Evolutionary conservation across 768 basidiomycete genomes (phyloP).

Genomic region (Amanita brunnescens): DNA sequence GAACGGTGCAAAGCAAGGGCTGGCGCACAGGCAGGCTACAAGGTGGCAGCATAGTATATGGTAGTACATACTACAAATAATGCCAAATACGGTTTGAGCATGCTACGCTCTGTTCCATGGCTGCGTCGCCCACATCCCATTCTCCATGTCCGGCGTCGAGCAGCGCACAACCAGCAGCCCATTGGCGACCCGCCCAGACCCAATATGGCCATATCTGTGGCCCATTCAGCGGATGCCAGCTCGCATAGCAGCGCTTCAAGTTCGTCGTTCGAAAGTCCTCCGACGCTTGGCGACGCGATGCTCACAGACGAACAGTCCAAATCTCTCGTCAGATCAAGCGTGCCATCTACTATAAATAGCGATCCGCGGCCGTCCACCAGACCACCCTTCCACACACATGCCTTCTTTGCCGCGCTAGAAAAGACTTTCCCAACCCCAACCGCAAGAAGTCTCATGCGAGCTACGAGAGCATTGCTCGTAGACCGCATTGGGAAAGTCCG

Average conservation of each 20-base stretch:
- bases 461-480: conserved; percentile 70
- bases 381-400: conserved; percentile 80
- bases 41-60: no score
- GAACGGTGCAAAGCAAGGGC: neutral
- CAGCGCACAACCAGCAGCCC: neutral
- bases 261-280: conserved; percentile 4
- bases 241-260: conserved; percentile 9
- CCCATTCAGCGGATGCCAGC: conserved; percentile 2
- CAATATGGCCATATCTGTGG: neutral
- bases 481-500: conserved; percentile 66
- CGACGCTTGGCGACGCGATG: conserved; percentile 4
- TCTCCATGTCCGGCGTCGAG: neutral
- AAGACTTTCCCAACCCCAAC: conserved; percentile 66
- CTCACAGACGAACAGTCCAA: neutral
- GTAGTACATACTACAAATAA: conserved; percentile 1
- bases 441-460: conserved; percentile 76
- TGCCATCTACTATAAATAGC: neutral
- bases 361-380: conserved; percentile 36
- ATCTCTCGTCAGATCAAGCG: neutral
- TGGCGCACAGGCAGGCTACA: no score
- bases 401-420: conserved; percentile 64
- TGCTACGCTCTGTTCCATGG: conserved; percentile 1
- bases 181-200: neutral
- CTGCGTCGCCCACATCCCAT: neutral
- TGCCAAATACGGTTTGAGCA: neutral